Conservation (phyloP, 2,329 filamentous ascomycete species). For the Colletotrichum sp. region DNA sequence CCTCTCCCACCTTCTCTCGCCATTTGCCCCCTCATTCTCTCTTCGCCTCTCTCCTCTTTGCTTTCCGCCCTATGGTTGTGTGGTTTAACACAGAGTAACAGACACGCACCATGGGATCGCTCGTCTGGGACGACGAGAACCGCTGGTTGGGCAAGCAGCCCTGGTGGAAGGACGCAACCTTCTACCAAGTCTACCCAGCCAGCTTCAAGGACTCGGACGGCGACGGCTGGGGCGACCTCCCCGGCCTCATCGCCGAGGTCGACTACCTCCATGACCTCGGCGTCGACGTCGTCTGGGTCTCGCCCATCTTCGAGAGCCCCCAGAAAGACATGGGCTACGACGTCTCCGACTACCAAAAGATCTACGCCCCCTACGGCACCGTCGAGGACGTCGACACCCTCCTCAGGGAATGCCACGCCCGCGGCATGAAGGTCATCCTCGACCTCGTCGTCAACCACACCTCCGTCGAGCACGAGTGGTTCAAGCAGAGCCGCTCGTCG, state of each 20-base stretch:
- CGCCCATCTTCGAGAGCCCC: slow-evolving; percentile 58
- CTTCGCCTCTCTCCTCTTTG: neutral
- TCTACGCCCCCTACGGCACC: slow-evolving; percentile 71
- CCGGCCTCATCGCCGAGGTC: slow-evolving; percentile 67
- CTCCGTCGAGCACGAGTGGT: slow-evolving; percentile 59
- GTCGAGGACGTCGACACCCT: slow-evolving; percentile 69
- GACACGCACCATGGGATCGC: slow-evolving; percentile 34
- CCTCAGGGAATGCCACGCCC: slow-evolving; percentile 61
- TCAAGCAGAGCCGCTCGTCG: slow-evolving; percentile 56
- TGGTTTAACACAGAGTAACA: neutral
- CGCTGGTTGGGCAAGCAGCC: slow-evolving; percentile 37
- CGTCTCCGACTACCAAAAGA: slow-evolving; percentile 71
- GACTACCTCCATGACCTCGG: slow-evolving; percentile 69
- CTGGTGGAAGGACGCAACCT: slow-evolving; percentile 52
- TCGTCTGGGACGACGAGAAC: slow-evolving; percentile 34
- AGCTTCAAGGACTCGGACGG: slow-evolving; percentile 62
- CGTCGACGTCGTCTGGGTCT: slow-evolving; percentile 66
- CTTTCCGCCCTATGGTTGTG: neutral
- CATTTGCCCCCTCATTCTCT: neutral
- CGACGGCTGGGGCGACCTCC: slow-evolving; percentile 71
- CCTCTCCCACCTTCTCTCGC: neutral
- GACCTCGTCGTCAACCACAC: slow-evolving; percentile 80
- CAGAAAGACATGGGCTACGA: slow-evolving; percentile 77
- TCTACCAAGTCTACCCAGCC: slow-evolving; percentile 63
- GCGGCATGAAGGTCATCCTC: slow-evolving; percentile 71